These are phyloP conservation scores for Malania oleifera DNA, from an alignment of 164 flowering plant species.

Conservation along the genomic window DNA sequence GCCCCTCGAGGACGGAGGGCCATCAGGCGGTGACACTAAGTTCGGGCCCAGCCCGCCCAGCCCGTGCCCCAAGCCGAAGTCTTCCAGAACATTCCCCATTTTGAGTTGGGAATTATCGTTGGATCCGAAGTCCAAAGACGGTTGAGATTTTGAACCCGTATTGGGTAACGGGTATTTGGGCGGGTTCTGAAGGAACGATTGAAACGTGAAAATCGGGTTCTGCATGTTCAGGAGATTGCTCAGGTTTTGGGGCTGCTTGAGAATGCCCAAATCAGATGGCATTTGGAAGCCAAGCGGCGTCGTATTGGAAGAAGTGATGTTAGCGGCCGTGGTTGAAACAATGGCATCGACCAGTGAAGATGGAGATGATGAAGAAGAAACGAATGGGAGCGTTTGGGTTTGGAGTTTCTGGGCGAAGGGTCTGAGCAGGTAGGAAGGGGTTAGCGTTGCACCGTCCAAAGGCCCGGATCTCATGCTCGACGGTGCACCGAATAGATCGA, in stretches of 20 bases:
- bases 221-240: slow-evolving; percentile 15
- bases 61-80: no score
- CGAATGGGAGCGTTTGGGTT: slow-evolving; percentile 13
- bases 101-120: no score
- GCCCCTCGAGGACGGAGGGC: no score
- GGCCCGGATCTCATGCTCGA: background rate
- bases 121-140: no score
- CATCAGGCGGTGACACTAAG: no score
- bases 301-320: slow-evolving; percentile 2
- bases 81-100: no score
- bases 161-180: no score
- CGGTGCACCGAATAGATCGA: slow-evolving; percentile 23
- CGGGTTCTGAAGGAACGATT: slow-evolving; percentile 19
- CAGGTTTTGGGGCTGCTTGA: slow-evolving; percentile 17
- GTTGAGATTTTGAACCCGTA: no score
- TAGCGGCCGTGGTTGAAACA: slow-evolving; percentile 11
- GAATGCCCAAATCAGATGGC: slow-evolving; percentile 16
- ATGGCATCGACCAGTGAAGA: slow-evolving; percentile 13
- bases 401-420: slow-evolving; percentile 26
- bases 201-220: slow-evolving; percentile 19
- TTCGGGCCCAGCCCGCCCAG: no score
- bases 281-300: slow-evolving; percentile 16
- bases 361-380: background rate
- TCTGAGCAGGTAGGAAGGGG: slow-evolving; percentile 20
- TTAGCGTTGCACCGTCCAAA: background rate